A percentile compares a stretch with the other conserved stretches of the same genome.
Conservation (phyloP, 2,329 filamentous ascomycete genomes). For the Leptographium procerum region DNA sequence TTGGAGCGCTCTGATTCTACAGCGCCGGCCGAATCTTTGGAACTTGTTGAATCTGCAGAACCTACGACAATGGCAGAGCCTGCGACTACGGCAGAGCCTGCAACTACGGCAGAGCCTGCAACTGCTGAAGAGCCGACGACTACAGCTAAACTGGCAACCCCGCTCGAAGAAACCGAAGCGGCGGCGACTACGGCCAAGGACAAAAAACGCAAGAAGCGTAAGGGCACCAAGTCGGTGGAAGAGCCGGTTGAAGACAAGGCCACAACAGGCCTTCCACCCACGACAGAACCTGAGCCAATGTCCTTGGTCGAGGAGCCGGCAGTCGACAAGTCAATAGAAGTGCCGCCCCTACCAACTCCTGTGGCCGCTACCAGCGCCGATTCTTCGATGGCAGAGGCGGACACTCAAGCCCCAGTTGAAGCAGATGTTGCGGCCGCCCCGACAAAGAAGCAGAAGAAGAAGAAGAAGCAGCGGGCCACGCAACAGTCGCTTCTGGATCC, state of each 20-base stretch:
- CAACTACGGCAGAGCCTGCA: too few relatives aligned
- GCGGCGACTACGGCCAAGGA: slow-evolving; percentile 17
- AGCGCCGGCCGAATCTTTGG: neutral
- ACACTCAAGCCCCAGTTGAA: neutral
- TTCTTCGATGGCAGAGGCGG: neutral
- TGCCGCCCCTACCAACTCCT: neutral
- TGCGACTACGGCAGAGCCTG: too few relatives aligned
- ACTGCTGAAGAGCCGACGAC: too few relatives aligned
- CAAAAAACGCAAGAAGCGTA: slow-evolving; percentile 24
- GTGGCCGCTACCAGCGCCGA: neutral
- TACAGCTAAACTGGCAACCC: too few relatives aligned
- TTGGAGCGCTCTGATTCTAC: neutral
- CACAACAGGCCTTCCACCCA: slow-evolving; percentile 1
- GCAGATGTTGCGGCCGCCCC: neutral
- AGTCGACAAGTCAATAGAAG: neutral
- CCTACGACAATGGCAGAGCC: neutral
- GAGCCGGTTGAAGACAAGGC: neutral
- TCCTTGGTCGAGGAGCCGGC: neutral
- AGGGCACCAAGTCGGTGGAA: slow-evolving; percentile 15
- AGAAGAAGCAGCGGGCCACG: neutral
- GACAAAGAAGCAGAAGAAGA: neutral
- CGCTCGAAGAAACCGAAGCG: neutral
- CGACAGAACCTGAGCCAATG: neutral
- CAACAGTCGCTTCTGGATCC: neutral
- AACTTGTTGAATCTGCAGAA: neutral